These are phyloP conservation scores for Stygiomarasmius scandens DNA, from an alignment of 1,284 basidiomycete species.

Conservation along the genomic window DNA sequence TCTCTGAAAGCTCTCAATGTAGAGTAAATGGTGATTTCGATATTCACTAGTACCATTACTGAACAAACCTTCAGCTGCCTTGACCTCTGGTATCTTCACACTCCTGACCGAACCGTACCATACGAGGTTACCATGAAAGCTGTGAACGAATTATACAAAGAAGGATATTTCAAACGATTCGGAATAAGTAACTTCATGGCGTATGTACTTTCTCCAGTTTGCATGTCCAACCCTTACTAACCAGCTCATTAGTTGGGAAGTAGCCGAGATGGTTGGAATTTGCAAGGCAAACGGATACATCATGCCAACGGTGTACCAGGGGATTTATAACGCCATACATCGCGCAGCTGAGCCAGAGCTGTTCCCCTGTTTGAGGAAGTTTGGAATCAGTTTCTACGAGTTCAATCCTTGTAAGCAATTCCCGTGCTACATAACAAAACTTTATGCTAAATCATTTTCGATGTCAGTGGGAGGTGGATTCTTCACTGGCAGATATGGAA, in stretches of 20 bases:
- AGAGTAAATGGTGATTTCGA: conserved; percentile 36
- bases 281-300: conserved; percentile 58
- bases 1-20: conserved; percentile 50
- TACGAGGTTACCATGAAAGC: conserved; percentile 52
- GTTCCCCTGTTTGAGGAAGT: conserved; percentile 66
- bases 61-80: conserved; percentile 23
- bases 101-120: conserved; percentile 50
- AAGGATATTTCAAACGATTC: conserved; percentile 39
- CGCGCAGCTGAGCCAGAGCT: conserved; percentile 58
- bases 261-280: conserved; percentile 64
- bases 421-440: neutral
- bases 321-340: conserved; percentile 60
- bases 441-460: too few relatives aligned
- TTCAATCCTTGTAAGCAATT: conserved; percentile 46
- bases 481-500: conserved; percentile 30
- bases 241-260: conserved; percentile 45
- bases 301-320: conserved; percentile 71
- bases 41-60: neutral
- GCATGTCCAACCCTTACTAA: too few relatives aligned
- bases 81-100: conserved; percentile 52
- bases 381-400: conserved; percentile 62
- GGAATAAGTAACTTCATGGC: conserved; percentile 40
- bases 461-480: conserved; percentile 49
- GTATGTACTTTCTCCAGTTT: too few relatives aligned
- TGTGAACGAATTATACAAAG: conserved; percentile 48